A percentile compares a stretch with the other conserved stretches of the same genome.
phyloP scores from a whole-genome alignment of 176 grass and related monocot species.

The Guadua angustifolia region DNA sequence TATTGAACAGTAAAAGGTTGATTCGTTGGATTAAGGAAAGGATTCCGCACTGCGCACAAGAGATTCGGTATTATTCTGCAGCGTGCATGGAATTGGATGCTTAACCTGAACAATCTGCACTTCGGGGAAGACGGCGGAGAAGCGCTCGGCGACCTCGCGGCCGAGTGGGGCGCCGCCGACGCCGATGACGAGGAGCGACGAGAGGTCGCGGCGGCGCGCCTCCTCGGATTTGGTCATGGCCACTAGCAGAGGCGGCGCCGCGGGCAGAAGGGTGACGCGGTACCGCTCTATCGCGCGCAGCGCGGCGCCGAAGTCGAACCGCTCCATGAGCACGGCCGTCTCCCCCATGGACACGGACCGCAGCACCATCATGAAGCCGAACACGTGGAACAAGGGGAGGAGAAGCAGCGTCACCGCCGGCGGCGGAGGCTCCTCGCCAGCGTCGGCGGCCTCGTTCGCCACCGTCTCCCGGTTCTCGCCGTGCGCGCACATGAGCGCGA shows the following conservation, averaged over 20 bases:
- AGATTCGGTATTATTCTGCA: neutral
- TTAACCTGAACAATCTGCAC: conserved; percentile 68
- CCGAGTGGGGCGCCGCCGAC: conserved; percentile 71
- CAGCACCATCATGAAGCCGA: conserved; percentile 72
- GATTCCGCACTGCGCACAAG: too few species aligned
- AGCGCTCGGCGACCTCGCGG: conserved; percentile 61
- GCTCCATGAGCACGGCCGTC: conserved; percentile 77
- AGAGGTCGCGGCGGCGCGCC: conserved; percentile 61
- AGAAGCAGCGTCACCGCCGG: conserved; percentile 55
- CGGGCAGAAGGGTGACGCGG: conserved; percentile 58
- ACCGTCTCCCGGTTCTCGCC: neutral
- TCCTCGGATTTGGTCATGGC: conserved; percentile 69
- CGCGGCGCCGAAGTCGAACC: conserved; percentile 62
- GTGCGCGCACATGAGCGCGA: conserved; percentile 30
- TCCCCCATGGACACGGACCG: conserved; percentile 62
- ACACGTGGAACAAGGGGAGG: conserved; percentile 76
- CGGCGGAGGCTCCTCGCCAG: conserved; percentile 24
- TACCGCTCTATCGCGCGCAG: conserved; percentile 63
- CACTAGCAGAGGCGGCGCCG: conserved; percentile 67
- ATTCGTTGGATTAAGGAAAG: too few species aligned
- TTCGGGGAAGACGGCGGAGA: conserved; percentile 62
- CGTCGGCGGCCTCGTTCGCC: conserved; percentile 37
- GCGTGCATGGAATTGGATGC: conserved; percentile 27
- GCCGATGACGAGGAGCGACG: conserved; percentile 55
- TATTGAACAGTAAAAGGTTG: neutral